Evolutionary conservation across 208 protist species (phyloP).

Genomic region (Trichomonas gallinae): DNA sequence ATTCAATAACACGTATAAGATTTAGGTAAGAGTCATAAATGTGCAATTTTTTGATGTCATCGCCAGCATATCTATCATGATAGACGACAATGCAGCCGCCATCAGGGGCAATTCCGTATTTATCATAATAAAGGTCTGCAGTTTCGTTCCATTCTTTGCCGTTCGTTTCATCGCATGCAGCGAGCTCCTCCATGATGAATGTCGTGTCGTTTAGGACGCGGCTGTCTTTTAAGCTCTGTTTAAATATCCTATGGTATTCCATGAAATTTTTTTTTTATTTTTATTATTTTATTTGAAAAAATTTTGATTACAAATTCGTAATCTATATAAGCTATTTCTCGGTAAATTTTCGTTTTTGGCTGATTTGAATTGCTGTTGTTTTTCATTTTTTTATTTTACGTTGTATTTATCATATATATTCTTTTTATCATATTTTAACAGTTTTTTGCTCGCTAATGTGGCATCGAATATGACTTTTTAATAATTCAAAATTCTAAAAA

Average conservation of each 20-base stretch:
- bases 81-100: not conserved
- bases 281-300: not conserved
- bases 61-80: not conserved
- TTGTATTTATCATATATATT: no score
- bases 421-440: no score
- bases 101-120: not conserved
- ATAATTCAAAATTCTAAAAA: no score
- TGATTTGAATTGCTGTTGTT: no score
- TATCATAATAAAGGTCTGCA: not conserved
- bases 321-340: no score
- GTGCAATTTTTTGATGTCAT: not conserved
- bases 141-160: not conserved
- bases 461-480: no score
- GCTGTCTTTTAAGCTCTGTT: not conserved
- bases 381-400: no score
- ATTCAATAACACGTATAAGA: not conserved
- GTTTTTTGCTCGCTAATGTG: no score
- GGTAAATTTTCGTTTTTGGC: no score
- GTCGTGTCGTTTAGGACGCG: not conserved
- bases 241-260: not conserved
- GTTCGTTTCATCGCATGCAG: not conserved
- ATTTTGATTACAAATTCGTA: no score
- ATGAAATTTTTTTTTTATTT: not conserved
- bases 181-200: not conserved
- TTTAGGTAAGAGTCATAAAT: not conserved